Evolutionary conservation across 805 yeast species (phyloP), one percentile per base, ranked within the genome.

Genomic region (Zygosaccharomyces gambellarensis): DNA sequence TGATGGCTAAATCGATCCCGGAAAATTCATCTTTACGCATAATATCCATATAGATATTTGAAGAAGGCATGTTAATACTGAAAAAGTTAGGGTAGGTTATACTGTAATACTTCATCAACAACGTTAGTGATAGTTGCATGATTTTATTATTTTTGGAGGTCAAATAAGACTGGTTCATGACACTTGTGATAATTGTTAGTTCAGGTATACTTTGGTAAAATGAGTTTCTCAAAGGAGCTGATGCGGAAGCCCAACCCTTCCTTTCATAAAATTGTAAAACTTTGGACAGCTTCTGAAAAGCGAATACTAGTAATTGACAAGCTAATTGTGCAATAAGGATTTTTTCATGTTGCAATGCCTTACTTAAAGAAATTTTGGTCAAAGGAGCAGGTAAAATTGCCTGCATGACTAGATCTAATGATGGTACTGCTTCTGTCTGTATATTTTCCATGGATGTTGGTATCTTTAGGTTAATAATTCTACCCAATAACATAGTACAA

Each of bases 361-460:
- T 84, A 1, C 76, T 70, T 43, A 90, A 66, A 0, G 85, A 72
- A 2, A 74, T 49, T 55, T 80, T 78, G 2, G 85, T 77, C 14
- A 90, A 58, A 0, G 87, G 80, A 0, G 81, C 69, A 3, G 96
- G 94, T 5, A 84, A 64, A 5, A 87, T 73, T 38, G 74, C 72
- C 51, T 87, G 90, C 27, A 76, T 59, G 0, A 83, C 71, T 2
- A 71, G 56, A 1, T 61, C 44, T 25, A 59, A 56, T 0, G 68
- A 58, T 36, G 79, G 82, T 11, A 55, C 17, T 3, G 57, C 58
- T 45, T 64, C 61, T 22, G 63, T 52, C 30, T 66, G 61, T 22
- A 63, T 61, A 3, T 54, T 53, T 10, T 48, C 39, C 34, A 73
- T 63, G 5, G 67, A 64, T 9, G 52, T 54, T 0, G 94, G 89